These are phyloP conservation scores for Gossypium anomalum DNA, from an alignment of 345 rosid species.

Conservation along the genomic window DNA sequence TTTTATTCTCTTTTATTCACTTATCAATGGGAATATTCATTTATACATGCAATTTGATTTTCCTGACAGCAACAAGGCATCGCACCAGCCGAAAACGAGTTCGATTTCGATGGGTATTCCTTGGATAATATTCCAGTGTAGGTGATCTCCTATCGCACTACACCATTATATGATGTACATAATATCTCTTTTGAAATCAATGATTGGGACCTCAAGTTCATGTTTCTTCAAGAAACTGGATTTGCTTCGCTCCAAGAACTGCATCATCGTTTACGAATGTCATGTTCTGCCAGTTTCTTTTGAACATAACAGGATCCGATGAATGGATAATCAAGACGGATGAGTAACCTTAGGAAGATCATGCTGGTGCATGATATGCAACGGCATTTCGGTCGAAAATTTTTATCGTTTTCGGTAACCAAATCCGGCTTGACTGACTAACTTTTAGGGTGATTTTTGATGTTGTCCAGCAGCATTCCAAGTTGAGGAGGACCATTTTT, in stretches of 20 bases:
- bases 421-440: conserved; percentile 38
- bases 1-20: not conserved
- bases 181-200: conserved; percentile 20
- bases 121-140: conserved; percentile 70
- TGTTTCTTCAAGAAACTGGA: conserved; percentile 10
- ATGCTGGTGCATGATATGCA: conserved; percentile 32
- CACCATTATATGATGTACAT: conserved; percentile 38
- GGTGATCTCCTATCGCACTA: conserved; percentile 10
- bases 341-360: conserved; percentile 10
- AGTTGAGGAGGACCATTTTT: conserved; percentile 24
- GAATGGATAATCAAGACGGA: conserved; percentile 15
- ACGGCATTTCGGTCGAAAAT: conserved; percentile 37
- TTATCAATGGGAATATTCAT: not conserved
- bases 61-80: conserved; percentile 58
- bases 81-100: conserved; percentile 55
- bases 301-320: conserved; percentile 17
- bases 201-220: conserved; percentile 12
- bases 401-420: conserved; percentile 42
- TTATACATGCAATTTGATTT: conserved; percentile 10
- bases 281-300: conserved; percentile 23
- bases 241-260: conserved; percentile 18
- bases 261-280: conserved; percentile 29
- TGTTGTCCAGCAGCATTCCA: conserved; percentile 15
- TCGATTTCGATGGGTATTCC: conserved; percentile 75
- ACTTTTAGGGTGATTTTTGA: conserved; percentile 29